Percentiles rank a stretch among this genome's conserved stretches.
Conservation (phyloP, 2,329 filamentous ascomycete species). For the Xylariaceae sp. region DNA sequence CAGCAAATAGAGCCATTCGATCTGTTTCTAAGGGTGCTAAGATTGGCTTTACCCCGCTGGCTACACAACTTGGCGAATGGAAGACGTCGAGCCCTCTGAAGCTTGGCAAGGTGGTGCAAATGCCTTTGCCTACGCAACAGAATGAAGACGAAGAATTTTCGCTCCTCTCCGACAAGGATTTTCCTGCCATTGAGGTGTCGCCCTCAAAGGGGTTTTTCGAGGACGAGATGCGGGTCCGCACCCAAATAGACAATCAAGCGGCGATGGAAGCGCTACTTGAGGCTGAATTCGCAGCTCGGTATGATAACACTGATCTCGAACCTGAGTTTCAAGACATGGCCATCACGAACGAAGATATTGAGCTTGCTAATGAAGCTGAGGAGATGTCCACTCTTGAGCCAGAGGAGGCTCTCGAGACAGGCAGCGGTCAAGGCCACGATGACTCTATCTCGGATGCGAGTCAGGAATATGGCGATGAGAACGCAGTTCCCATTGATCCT, state of each 20-base stretch:
- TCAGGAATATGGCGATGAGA: constrained; percentile 65
- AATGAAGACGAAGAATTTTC: constrained; percentile 19
- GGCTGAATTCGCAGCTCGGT: constrained; percentile 33
- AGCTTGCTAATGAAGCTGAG: constrained; percentile 53
- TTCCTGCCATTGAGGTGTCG: constrained; percentile 26
- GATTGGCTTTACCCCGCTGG: constrained; percentile 61
- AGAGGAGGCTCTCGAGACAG: constrained; percentile 32
- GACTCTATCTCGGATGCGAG: constrained; percentile 56
- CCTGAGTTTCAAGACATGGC: constrained; percentile 42
- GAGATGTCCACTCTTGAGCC: constrained; percentile 54
- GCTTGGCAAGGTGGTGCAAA: constrained; percentile 22
- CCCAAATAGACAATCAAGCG: constrained; percentile 23
- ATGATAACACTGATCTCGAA: constrained; percentile 35
- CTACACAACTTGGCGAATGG: constrained; percentile 59
- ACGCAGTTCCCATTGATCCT: constrained; percentile 53
- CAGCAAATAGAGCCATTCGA: constrained; percentile 23
- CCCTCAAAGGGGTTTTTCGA: constrained; percentile 54
- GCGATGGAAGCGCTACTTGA: constrained; percentile 29
- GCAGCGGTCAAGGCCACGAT: constrained; percentile 34
- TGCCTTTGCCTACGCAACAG: constrained; percentile 15
- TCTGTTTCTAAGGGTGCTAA: constrained; percentile 28
- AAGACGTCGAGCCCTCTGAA: constrained; percentile 53
- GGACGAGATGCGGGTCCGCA: constrained; percentile 51
- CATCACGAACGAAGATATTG: constrained; percentile 52
- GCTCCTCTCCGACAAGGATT: constrained; percentile 20